Base-by-base conservation (phyloP, 345 rosid species). In the Corymbia maculata region DNA sequence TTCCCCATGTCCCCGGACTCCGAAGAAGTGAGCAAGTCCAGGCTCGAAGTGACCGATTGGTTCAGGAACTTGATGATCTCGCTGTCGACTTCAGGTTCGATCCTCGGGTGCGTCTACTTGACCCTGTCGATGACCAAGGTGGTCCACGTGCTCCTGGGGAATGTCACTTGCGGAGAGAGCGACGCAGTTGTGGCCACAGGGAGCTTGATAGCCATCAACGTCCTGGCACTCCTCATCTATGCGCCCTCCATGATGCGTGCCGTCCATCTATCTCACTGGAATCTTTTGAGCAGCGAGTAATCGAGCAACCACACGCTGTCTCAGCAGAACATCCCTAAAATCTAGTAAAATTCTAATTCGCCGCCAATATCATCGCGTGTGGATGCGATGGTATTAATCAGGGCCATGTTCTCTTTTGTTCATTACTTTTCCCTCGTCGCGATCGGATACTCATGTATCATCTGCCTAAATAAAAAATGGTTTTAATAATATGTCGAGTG, bases 131-230 rank as follows among this genome's bases (percentile, higher is more conserved):
- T 93, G 90, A 89, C 88, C 1, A 28, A 88, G 49, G 91, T 93
- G 49, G 90, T 93, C 30, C 90, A 90, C 87, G 86, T 93, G 7
- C 91, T 57, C 89, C 84, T 93, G 0, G 93, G 94, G 87, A 89
- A 52, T 89, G 15, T 93, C 51, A 51, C 91, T 21, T 90, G 91
- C 52, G 87, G 68, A 26, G 68, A 89, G 30, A 88, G 88, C 14
- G 61, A 89, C 21, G 86, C 91, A 28, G 22, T 88, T 30, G 51
- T 4, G 51, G 91, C 93, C 8, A 86, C 88, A 19, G 89, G 64
- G 24, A 51, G 68, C 36, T 79, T 92, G 52, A 64, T 89, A 14
- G 89, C 88, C 26, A 87, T 92, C 85, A 91, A 90, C 14, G 22
- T 75, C 13, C 50, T 91, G 44, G 90, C 92, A 55, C 82, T 91